A percentile compares a stretch with the other conserved stretches of the same genome.
Conservation (phyloP, 257 asterid species). For the Fraxinus anomala region DNA sequence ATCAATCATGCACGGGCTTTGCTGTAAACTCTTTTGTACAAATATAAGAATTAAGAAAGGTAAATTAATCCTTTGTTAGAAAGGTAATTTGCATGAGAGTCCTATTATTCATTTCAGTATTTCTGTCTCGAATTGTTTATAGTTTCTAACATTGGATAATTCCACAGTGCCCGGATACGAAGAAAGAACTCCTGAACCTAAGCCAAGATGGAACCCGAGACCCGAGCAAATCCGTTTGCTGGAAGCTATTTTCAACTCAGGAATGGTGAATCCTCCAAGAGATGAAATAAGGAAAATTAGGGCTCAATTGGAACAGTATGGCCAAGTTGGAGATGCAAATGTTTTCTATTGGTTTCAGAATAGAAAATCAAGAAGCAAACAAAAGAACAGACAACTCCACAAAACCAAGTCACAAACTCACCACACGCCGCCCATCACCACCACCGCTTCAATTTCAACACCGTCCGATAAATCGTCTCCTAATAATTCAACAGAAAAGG, state of each 20-base stretch:
- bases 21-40: too few relatives aligned
- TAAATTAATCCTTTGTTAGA: too few relatives aligned
- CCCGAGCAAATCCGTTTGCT: constrained; percentile 93
- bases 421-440: constrained; percentile 22
- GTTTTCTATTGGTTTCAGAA: constrained; percentile 99
- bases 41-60: too few relatives aligned
- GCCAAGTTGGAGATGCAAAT: constrained; percentile 95
- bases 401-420: constrained; percentile 34
- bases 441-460: constrained; percentile 12
- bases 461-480: constrained; percentile 66
- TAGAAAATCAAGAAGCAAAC: constrained; percentile 89
- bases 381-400: constrained; percentile 75
- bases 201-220: constrained; percentile 91
- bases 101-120: too few relatives aligned
- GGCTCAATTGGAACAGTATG: constrained; percentile 80
- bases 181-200: constrained; percentile 93
- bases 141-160: not conserved
- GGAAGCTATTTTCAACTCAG: constrained; percentile 88
- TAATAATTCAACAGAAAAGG: constrained; percentile 50
- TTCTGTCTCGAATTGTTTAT: not conserved
- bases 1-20: too few relatives aligned
- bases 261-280: constrained; percentile 93
- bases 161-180: constrained; percentile 46
- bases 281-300: constrained; percentile 89
- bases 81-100: too few relatives aligned